phyloP scores from a whole-genome alignment of 73 alveolate species.

The Paramecium bursaria region DNA sequence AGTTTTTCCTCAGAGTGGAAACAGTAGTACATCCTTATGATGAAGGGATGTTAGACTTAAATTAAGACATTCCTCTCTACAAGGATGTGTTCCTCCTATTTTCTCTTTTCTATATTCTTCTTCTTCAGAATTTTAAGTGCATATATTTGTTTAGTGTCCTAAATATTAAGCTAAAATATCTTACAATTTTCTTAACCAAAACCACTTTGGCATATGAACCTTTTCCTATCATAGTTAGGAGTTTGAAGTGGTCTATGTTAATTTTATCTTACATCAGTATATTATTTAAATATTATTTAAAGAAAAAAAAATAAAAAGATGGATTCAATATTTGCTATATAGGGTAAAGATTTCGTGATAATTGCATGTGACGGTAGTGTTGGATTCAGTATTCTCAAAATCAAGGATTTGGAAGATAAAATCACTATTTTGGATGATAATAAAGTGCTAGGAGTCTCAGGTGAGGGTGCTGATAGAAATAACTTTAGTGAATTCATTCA shows the following conservation, averaged over 20 bases:
- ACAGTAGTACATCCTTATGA: conserved; percentile 85
- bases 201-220: conserved; percentile 95
- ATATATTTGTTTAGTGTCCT: conserved; percentile 78
- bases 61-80: conserved; percentile 87
- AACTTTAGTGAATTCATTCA: conserved; percentile 85
- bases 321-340: conserved; percentile 69
- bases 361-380: conserved; percentile 68
- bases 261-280: conserved; percentile 55
- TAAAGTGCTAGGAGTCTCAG: conserved; percentile 89
- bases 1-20: conserved; percentile 91
- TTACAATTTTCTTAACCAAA: conserved; percentile 79
- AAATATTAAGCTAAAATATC: neutral
- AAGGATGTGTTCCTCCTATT: conserved; percentile 83
- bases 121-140: conserved; percentile 94
- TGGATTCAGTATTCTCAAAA: conserved; percentile 62
- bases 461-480: conserved; percentile 91
- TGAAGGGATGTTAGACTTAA: conserved; percentile 86
- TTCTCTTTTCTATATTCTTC: conserved; percentile 78
- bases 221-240: conserved; percentile 86
- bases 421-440: conserved; percentile 76
- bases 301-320: no score
- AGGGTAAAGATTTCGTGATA: conserved; percentile 65
- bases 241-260: conserved; percentile 85
- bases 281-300: no score
- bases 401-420: conserved; percentile 88